Evolutionary conservation across 176 grass and related monocot genomes (phyloP).

Genomic region (Hordeum marinum): DNA sequence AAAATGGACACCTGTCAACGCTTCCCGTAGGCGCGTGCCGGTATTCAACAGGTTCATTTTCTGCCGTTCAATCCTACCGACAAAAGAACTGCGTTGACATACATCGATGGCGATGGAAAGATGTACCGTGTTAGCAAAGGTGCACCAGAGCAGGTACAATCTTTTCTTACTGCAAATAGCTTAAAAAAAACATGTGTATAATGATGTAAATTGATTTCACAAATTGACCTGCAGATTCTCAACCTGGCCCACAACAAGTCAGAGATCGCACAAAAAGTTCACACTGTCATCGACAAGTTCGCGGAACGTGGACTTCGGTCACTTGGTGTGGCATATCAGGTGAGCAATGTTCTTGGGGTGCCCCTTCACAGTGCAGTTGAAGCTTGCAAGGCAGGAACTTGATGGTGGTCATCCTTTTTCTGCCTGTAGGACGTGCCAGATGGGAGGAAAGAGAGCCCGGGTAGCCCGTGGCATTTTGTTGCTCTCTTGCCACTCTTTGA

Average conservation of each 20-base stretch:
- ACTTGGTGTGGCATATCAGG: slow-evolving; percentile 56
- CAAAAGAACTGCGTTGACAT: slow-evolving; percentile 56
- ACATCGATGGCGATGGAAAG: slow-evolving; percentile 46
- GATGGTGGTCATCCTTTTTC: neutral
- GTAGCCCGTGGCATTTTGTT: slow-evolving; percentile 50
- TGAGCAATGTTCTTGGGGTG: neutral
- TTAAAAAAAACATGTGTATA: neutral
- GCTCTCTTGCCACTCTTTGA: slow-evolving; percentile 60
- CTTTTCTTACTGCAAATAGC: neutral
- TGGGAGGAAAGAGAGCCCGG: slow-evolving; percentile 46
- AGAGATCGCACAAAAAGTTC: slow-evolving; percentile 45
- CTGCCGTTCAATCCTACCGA: slow-evolving; percentile 58
- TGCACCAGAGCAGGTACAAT: slow-evolving; percentile 50
- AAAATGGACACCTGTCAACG: neutral
- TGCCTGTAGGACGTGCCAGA: slow-evolving; percentile 45
- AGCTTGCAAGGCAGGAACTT: neutral
- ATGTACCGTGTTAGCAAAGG: slow-evolving; percentile 55
- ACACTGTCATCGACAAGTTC: slow-evolving; percentile 51
- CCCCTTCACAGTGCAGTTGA: neutral
- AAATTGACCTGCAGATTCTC: slow-evolving; percentile 34
- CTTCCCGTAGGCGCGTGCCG: slow-evolving; percentile 34
- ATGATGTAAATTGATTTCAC: neutral
- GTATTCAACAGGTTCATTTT: slow-evolving; percentile 49
- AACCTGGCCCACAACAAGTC: slow-evolving; percentile 45
- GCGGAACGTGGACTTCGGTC: slow-evolving; percentile 57